Evolutionary conservation across 305 asterid genomes (phyloP), one percentile per base, ranked within the genome.

Genomic region (Fraxinus albicans): DNA sequence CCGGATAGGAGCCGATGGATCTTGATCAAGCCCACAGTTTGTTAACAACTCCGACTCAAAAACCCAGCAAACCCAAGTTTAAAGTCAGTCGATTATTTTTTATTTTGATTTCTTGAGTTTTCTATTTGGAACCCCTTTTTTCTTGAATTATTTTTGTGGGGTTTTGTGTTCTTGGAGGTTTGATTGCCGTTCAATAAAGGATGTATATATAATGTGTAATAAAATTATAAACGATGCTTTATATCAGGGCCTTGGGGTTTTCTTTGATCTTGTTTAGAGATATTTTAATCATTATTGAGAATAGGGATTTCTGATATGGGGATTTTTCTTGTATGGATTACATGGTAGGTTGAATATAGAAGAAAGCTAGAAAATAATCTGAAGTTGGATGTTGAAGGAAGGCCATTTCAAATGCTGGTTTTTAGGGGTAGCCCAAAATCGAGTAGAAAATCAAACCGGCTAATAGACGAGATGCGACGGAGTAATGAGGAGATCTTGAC

Each of bases 381-480:
- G 75, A 93, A 90, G 19, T 80, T 92, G 88, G 93, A 87, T 86
- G 83, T 79, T 29, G 92, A 90, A 86, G 97, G 97, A 76, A 93
- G 94, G 86, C 96, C 95, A 81, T 95, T 93, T 83, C 91, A 86
- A 82, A 95, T 95, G 98, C 19, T 95, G 83, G 96, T 93, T 83
- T 95, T 95, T 84, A 89, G 98, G 81, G 98, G 98, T 42, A 95
- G 98, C 84, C 98, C 98, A n/a, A 93, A 91, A 90, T 84, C 92
- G 17, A 85, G 91, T 76, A 85, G 92, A 84, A 90, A 85, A 80
- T 70, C 87, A 27, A 78, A 79, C 73, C 90, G 83, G 27, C 79
- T 81, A 23, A 86, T 87, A 70, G 93, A 91, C 76, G 98, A 93
- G 82, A 88, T 90, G 88, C 86, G 90, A 50, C 88, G 84, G 4